Conservation (phyloP, 2,329 filamentous ascomycete genomes). For the Colletotrichum graminicola region DNA sequence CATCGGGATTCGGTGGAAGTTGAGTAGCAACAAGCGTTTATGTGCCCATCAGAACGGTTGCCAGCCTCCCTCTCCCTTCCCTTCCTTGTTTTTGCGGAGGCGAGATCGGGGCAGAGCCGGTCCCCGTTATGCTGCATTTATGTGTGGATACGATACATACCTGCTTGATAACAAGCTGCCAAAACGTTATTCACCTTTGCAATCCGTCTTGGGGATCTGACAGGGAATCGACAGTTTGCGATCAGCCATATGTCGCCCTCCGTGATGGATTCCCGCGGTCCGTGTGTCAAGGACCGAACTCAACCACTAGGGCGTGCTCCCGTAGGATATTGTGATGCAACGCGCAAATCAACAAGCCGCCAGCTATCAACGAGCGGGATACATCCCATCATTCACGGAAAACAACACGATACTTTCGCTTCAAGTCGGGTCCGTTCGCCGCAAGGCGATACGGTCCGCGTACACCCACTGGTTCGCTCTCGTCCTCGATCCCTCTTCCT, state of each 20-base stretch:
- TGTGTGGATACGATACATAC: not conserved
- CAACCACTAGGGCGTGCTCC: not conserved
- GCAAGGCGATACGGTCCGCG: not conserved
- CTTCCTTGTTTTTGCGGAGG: not conserved
- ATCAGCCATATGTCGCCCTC: constrained; percentile 8
- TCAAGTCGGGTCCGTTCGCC: constrained; percentile 7
- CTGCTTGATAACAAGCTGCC: not conserved
- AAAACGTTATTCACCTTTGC: not conserved
- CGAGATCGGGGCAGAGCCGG: constrained; percentile 9
- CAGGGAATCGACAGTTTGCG: not conserved
- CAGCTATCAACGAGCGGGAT: not conserved
- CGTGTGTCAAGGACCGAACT: not conserved
- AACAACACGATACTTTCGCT: not conserved
- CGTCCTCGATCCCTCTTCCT: not conserved
- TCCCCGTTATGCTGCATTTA: not conserved
- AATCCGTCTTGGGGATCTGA: not conserved
- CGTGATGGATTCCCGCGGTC: not conserved
- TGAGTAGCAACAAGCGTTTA: not conserved
- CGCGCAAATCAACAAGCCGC: not conserved
- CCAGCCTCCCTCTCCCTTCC: not conserved
- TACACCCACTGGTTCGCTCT: not conserved
- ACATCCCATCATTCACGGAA: not conserved
- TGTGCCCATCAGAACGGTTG: not conserved
- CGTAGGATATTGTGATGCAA: not conserved
- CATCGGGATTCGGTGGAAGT: not conserved